Evolutionary conservation across 768 basidiomycete genomes (phyloP).

Genomic region (Rhodotorula kratochvilovae): DNA sequence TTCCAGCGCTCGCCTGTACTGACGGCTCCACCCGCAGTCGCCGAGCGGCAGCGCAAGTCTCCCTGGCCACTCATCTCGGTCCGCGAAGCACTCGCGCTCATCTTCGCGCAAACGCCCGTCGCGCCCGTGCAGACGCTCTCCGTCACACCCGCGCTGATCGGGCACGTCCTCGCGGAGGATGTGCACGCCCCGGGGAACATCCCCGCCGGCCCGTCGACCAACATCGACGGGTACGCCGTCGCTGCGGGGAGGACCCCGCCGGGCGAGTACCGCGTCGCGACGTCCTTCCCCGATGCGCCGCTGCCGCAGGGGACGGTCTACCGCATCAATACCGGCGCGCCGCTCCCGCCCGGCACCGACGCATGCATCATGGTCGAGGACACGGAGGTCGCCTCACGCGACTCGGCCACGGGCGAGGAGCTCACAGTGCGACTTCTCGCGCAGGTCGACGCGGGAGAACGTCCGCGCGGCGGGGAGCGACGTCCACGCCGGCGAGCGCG

Average conservation of each 20-base stretch:
- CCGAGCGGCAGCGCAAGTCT: constrained; percentile 67
- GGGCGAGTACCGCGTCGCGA: constrained; percentile 33
- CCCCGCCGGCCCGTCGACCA: constrained; percentile 66
- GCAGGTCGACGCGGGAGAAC: constrained; percentile 62
- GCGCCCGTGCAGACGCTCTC: constrained; percentile 13
- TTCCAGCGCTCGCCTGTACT: not conserved
- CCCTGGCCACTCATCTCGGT: constrained; percentile 70
- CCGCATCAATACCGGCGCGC: constrained; percentile 81
- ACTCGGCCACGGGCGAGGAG: constrained; percentile 58
- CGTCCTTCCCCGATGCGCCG: constrained; percentile 18
- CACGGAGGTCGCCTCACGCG: constrained; percentile 60
- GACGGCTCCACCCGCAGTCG: constrained; percentile 25
- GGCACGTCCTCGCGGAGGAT: constrained; percentile 70
- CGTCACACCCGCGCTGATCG: constrained; percentile 57
- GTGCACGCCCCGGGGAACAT: constrained; percentile 63
- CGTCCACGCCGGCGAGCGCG: constrained; percentile 61
- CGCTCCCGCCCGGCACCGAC: constrained; percentile 68
- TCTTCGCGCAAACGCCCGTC: constrained; percentile 52
- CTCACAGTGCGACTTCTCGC: constrained; percentile 64
- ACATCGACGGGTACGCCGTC: constrained; percentile 83
- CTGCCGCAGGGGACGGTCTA: constrained; percentile 57
- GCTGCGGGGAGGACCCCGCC: constrained; percentile 53
- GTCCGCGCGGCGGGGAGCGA: constrained; percentile 61
- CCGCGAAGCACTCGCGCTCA: constrained; percentile 59
- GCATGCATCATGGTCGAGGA: constrained; percentile 91